Base-by-base conservation (phyloP, 2,329 filamentous ascomycete species). In the Pyrenophora graminea region DNA sequence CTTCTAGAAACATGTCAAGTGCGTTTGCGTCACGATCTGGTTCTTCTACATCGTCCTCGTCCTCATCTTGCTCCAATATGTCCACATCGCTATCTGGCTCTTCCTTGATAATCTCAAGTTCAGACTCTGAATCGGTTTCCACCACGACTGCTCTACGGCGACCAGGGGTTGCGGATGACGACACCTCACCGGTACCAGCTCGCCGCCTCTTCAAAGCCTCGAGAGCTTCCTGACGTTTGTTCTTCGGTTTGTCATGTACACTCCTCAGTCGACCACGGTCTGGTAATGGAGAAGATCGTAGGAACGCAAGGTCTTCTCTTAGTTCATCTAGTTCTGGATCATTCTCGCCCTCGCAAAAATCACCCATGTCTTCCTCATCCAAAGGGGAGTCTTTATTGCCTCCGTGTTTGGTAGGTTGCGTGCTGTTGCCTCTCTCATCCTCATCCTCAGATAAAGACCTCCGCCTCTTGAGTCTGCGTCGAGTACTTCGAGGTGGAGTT, bases 1-100 rank as follows among this genome's bases (percentile, higher is more conserved):
- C 79, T n/a, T 80, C 74, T 33, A 79, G 74, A 61, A 84, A 77
- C 63, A 79, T 75, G 25, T 75, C 69, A 56, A 68, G 69, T 46
- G 69, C 69, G 47, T 68, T 70, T 18, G 59, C 50, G 9, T 58
- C 56, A n/a, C 64, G 59, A 13, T 62, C 63, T 19, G 51, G 52
- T 30, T 63, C 59, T 19, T 61, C 59, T 3, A 52, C 50, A 5
- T 67, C 59, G 1, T 69, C 66, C 4, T 69, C 64, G 25, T 36
- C 41, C 18, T 69, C 65, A 3, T 63, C 61, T n/a, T 61, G 54
- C 5, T 68, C 41, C 10, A 32, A 41, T 10, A 44, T 62, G 49
- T 39, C 58, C 13, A 37, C 3, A 7, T 56, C 56, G 18, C 53
- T 61, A 12, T 67, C 66, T 5, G 64, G 64, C 40, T 73, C 70